Evolutionary conservation across 1,284 basidiomycete genomes (phyloP).

Genomic region (Paramarasmius palmivorus): DNA sequence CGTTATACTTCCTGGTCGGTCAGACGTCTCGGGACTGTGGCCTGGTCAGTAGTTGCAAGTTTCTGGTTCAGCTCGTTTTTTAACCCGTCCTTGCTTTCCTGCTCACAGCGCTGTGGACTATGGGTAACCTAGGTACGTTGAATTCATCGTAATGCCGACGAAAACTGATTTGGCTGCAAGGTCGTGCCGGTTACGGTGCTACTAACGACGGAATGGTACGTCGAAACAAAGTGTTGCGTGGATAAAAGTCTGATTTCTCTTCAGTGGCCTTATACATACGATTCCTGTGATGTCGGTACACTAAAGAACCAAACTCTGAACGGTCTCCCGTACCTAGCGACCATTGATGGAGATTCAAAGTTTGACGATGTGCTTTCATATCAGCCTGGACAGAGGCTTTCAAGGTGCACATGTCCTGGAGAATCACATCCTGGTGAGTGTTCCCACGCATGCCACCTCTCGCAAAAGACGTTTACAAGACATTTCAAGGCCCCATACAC

Average conservation of each 20-base stretch:
- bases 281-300: slow-evolving; percentile 57
- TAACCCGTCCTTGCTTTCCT: not conserved
- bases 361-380: slow-evolving; percentile 26
- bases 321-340: slow-evolving; percentile 19
- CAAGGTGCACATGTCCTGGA: slow-evolving; percentile 58
- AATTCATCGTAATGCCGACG: not conserved
- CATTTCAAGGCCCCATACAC: slow-evolving; percentile 49
- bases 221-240: slow-evolving; percentile 17
- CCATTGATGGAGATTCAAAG: slow-evolving; percentile 1
- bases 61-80: not conserved
- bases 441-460: too few species aligned
- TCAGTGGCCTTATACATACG: slow-evolving; percentile 44
- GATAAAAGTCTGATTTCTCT: not conserved
- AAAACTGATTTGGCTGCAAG: slow-evolving; percentile 20
- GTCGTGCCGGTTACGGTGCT: slow-evolving; percentile 55
- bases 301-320: slow-evolving; percentile 45
- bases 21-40: slow-evolving; percentile 27
- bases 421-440: slow-evolving; percentile 50
- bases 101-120: slow-evolving; percentile 52
- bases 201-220: slow-evolving; percentile 52
- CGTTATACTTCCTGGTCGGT: slow-evolving; percentile 61
- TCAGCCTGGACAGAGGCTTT: slow-evolving; percentile 52
- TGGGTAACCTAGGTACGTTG: slow-evolving; percentile 44
- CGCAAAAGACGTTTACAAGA: too few species aligned
- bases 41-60: too few species aligned